phyloP scores from a whole-genome alignment of 2,329 filamentous ascomycete genomes.

The Sarocladium kiliense region DNA sequence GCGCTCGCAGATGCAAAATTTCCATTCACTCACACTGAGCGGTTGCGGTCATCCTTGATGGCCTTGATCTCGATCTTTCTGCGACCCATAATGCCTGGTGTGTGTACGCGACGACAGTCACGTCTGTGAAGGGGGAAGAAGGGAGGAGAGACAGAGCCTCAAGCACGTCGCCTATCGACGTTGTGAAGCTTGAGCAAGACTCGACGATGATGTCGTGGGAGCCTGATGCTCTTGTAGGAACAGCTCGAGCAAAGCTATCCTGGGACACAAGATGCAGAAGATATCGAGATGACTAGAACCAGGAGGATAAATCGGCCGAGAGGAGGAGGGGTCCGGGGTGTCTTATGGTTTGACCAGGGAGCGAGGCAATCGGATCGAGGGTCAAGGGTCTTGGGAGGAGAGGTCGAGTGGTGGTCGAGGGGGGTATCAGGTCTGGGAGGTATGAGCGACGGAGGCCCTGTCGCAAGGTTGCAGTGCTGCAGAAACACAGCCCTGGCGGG shows the following conservation, averaged over 20 bases:
- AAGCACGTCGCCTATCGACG: background rate
- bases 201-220: background rate
- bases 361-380: conserved; percentile 2
- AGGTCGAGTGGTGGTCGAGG: background rate
- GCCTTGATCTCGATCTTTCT: conserved; percentile 99
- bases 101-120: background rate
- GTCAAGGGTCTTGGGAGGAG: background rate
- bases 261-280: background rate
- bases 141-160: background rate
- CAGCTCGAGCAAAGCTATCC: background rate
- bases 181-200: background rate
- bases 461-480: conserved; percentile 7
- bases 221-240: background rate
- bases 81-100: conserved; percentile 66
- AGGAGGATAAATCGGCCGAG: conserved; percentile 7
- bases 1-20: background rate
- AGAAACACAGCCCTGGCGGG: conserved; percentile 4
- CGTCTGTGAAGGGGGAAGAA: background rate
- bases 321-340: conserved; percentile 2
- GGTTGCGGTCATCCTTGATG: conserved; percentile 97
- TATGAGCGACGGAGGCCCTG: conserved; percentile 3
- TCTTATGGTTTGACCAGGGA: conserved; percentile 3
- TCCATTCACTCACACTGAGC: conserved; percentile 76
- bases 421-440: background rate
- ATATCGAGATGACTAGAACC: background rate